These are phyloP conservation scores for Cyberlindnera sargentensis DNA, from an alignment of 805 yeast genomes.

Conservation along the genomic window DNA sequence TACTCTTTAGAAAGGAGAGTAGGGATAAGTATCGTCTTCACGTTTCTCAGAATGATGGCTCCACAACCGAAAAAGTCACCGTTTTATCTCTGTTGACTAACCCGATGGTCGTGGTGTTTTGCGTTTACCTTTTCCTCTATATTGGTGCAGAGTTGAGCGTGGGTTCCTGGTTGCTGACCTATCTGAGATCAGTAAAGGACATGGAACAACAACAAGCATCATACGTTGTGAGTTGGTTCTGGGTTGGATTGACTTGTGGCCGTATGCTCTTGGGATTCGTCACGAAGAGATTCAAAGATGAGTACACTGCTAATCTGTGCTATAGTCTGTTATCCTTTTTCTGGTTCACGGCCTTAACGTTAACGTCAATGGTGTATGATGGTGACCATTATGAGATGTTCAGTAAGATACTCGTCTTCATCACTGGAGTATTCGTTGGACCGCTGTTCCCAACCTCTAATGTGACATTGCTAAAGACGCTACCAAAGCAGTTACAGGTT, in stretches of 20 bases:
- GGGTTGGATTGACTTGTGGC: conserved; percentile 67
- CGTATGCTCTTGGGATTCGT: conserved; percentile 51
- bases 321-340: conserved; percentile 30
- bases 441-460: conserved; percentile 72
- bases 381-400: conserved; percentile 5
- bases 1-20: conserved; percentile 41
- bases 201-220: conserved; percentile 44
- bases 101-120: conserved; percentile 37
- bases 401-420: conserved; percentile 20
- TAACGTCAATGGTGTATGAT: conserved; percentile 7
- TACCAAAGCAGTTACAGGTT: conserved; percentile 56
- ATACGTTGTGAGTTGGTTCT: conserved; percentile 60
- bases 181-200: conserved; percentile 45
- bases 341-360: conserved; percentile 18
- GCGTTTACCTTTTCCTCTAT: conserved; percentile 51
- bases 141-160: conserved; percentile 65
- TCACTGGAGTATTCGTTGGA: conserved; percentile 56
- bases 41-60: conserved; percentile 10
- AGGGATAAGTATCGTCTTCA: conserved; percentile 26
- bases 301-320: conserved; percentile 30
- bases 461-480: conserved; percentile 50
- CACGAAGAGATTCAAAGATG: conserved; percentile 41
- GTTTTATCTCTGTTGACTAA: conserved; percentile 21
- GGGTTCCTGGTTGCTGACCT: conserved; percentile 69
- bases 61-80: conserved; percentile 13